Percentiles rank a stretch among this genome's conserved stretches.
phyloP scores from a whole-genome alignment of 2,329 filamentous ascomycete species.

The Trichoderma endophyticum region DNA sequence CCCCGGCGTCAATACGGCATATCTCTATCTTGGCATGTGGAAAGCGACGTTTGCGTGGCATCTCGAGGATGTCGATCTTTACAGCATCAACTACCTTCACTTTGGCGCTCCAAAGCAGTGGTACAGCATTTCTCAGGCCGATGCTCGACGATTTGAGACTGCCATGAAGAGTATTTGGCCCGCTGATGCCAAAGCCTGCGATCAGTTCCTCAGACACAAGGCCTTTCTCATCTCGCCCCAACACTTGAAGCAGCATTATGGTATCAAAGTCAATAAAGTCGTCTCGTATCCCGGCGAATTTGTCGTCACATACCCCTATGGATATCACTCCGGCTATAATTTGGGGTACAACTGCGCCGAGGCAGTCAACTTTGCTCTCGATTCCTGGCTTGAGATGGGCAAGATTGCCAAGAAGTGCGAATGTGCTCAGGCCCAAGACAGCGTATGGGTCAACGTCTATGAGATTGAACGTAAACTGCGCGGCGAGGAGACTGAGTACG shows the following conservation, averaged over 20 bases:
- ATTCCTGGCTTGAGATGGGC: constrained; percentile 92
- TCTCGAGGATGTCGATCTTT: constrained; percentile 95
- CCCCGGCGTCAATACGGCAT: constrained; percentile 95
- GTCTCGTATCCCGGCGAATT: constrained; percentile 97
- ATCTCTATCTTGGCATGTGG: constrained; percentile 99
- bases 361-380: constrained; percentile 95
- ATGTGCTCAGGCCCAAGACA: constrained; percentile 91
- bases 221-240: constrained; percentile 94
- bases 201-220: constrained; percentile 95
- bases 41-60: constrained; percentile 99
- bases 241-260: constrained; percentile 80
- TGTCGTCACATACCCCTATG: constrained; percentile 96
- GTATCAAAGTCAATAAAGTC: constrained; percentile 93
- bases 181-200: constrained; percentile 89
- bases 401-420: constrained; percentile 96
- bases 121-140: constrained; percentile 98
- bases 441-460: constrained; percentile 95
- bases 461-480: constrained; percentile 93
- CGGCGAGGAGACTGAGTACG: constrained; percentile 82
- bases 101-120: constrained; percentile 98
- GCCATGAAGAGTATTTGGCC: constrained; percentile 97
- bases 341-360: constrained; percentile 98
- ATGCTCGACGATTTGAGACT: constrained; percentile 86
- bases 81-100: constrained; percentile 99
- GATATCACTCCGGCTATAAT: constrained; percentile 97